These are phyloP conservation scores for Trichoderma sp. DNA, from an alignment of 2,329 filamentous ascomycete species.

Conservation along the genomic window DNA sequence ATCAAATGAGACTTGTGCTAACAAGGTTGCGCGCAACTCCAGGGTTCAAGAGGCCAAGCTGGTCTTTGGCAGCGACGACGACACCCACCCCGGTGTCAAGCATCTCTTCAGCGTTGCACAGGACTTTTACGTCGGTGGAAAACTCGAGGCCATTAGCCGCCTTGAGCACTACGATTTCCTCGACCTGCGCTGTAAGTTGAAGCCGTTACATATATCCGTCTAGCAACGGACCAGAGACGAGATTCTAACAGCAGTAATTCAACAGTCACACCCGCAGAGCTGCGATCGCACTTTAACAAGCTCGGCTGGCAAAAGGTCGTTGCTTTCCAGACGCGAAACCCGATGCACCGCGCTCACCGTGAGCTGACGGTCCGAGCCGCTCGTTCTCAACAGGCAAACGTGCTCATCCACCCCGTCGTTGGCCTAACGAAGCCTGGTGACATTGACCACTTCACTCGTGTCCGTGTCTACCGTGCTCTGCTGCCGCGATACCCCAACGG, in stretches of 20 bases:
- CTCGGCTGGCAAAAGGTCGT: conserved; percentile 97
- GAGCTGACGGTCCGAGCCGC: conserved; percentile 97
- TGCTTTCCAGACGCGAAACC: conserved; percentile 98
- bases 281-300: conserved; percentile 97
- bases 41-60: conserved; percentile 86
- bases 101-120: conserved; percentile 79
- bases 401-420: conserved; percentile 97
- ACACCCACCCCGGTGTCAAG: conserved; percentile 87
- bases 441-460: conserved; percentile 99
- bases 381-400: conserved; percentile 93
- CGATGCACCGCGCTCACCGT: conserved; percentile 98
- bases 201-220: neutral
- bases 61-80: conserved; percentile 89
- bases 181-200: conserved; percentile 76
- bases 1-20: neutral
- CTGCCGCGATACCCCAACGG: conserved; percentile 97
- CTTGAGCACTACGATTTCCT: conserved; percentile 99
- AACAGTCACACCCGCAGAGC: conserved; percentile 84
- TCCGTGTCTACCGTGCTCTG: conserved; percentile 96
- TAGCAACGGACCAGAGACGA: neutral
- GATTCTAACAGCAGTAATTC: neutral
- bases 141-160: conserved; percentile 91
- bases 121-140: conserved; percentile 93
- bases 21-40: neutral
- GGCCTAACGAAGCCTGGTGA: conserved; percentile 98